These are phyloP conservation scores for Rosa persica DNA, from an alignment of 306 rosid species.

Conservation along the genomic window DNA sequence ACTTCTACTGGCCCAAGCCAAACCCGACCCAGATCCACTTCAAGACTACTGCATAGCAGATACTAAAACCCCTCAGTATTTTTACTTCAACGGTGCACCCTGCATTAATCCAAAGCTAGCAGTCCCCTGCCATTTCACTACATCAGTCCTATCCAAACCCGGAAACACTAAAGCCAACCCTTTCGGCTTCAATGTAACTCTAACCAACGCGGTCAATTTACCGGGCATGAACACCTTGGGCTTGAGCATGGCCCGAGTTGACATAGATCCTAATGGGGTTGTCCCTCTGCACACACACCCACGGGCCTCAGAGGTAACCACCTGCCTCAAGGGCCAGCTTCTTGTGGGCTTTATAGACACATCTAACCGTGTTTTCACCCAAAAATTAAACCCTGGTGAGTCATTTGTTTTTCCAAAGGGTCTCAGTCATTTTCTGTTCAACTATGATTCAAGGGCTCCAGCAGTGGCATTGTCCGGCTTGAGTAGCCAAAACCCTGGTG, in stretches of 20 bases:
- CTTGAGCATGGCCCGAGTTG: slow-evolving; percentile 51
- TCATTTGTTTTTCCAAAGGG: slow-evolving; percentile 70
- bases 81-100: slow-evolving; percentile 53
- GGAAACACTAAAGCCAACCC: slow-evolving; percentile 37
- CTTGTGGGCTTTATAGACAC: slow-evolving; percentile 68
- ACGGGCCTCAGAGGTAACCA: slow-evolving; percentile 60
- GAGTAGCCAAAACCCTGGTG: slow-evolving; percentile 72
- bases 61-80: slow-evolving; percentile 9
- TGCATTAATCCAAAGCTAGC: slow-evolving; percentile 67
- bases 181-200: slow-evolving; percentile 49
- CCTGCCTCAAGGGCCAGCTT: slow-evolving; percentile 42
- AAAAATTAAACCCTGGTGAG: slow-evolving; percentile 47
- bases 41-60: slow-evolving; percentile 82
- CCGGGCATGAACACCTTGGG: slow-evolving; percentile 86
- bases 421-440: slow-evolving; percentile 58
- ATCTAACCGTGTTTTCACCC: slow-evolving; percentile 29
- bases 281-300: slow-evolving; percentile 65
- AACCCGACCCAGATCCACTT: slow-evolving; percentile 60
- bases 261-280: slow-evolving; percentile 28
- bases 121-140: slow-evolving; percentile 41
- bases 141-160: slow-evolving; percentile 47
- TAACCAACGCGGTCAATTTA: slow-evolving; percentile 40
- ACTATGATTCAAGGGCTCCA: slow-evolving; percentile 24
- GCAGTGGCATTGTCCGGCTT: slow-evolving; percentile 56
- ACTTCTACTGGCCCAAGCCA: slow-evolving; percentile 27